Evolutionary conservation across 2,329 filamentous ascomycete genomes (phyloP), one percentile per base, ranked within the genome.

Genomic region (Neofusicoccum kwambonambiense): DNA sequence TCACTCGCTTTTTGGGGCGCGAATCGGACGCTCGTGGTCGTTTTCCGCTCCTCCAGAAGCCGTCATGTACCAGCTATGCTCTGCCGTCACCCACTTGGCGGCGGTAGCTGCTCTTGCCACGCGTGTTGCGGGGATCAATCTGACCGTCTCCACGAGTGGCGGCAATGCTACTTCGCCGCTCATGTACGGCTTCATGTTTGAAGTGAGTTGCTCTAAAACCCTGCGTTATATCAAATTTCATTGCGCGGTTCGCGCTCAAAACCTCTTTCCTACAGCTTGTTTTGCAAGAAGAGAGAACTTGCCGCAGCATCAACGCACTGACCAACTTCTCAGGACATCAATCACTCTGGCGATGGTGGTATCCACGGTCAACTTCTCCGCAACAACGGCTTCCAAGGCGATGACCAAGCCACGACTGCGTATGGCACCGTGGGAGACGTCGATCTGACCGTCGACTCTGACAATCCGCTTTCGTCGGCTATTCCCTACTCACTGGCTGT

Each of bases 141-240:
- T 74, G 64, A 69, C 57, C 1, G 73, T 75, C 15, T 60, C 64
- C 27, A 70, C 71, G 19, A 65, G 61, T 47, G 73, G 75, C 7
- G 78, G 79, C 19, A 81, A 81, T 70, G 70, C 74, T 4, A 74
- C 79, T 2, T 77, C 73, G 27, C 71, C 77, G 8, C 68, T 77
- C 11, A 72, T 77, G 62, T 81, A 80, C 72, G 79, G 79, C 1
- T 70, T 81, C n/a, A 79, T 81, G 73, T 76, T 77, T 62, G 79
- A 80, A 70, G 76, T 78, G 67, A 50, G 64, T 19, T 56, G 19
- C 41, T 12, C 41, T 12, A 2, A 31, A 35, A 15, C 5, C 3
- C 9, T 19, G 17, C 4, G n/a, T 11, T 19, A 15, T 45, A 3
- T 19, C 42, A n/a, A 17, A 15, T 6, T 11, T 45, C 15, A 17